Conservation (phyloP, 495 filamentous ascomycete species). For the Neurospora tetrasperma region DNA sequence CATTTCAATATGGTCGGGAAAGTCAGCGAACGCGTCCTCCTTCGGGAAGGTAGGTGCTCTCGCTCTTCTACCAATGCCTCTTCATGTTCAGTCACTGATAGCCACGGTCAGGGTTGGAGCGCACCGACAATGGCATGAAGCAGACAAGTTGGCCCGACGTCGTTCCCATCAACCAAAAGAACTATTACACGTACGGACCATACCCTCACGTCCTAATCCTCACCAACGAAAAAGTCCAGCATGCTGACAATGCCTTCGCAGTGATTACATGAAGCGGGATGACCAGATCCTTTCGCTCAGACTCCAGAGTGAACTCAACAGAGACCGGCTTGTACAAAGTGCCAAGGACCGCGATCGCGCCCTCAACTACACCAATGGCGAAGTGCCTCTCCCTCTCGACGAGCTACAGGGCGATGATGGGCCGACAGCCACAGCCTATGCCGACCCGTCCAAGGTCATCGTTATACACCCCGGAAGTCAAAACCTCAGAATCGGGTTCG, state of each 20-base stretch:
- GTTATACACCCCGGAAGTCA: constrained; percentile 98
- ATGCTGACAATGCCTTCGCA: constrained; percentile 27
- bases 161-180: constrained; percentile 93
- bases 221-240: not conserved
- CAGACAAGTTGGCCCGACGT: constrained; percentile 89
- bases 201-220: not conserved
- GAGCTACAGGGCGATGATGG: constrained; percentile 50
- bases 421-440: constrained; percentile 35
- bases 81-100: constrained; percentile 4
- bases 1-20: constrained; percentile 37
- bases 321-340: constrained; percentile 66
- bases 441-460: constrained; percentile 78
- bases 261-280: constrained; percentile 95
- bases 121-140: constrained; percentile 96
- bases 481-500: constrained; percentile 83
- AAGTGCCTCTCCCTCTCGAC: constrained; percentile 44
- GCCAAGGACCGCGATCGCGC: constrained; percentile 82
- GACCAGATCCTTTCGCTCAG: constrained; percentile 87
- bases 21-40: constrained; percentile 44
- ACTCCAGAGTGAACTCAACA: constrained; percentile 70
- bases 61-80: not conserved
- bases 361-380: constrained; percentile 60
- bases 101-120: constrained; percentile 62
- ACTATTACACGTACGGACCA: constrained; percentile 90
- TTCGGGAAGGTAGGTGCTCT: constrained; percentile 34